Evolutionary conservation across 306 rosid species (phyloP), one percentile per base, ranked within the genome.

Genomic region (Dalbergia cochinchinensis): DNA sequence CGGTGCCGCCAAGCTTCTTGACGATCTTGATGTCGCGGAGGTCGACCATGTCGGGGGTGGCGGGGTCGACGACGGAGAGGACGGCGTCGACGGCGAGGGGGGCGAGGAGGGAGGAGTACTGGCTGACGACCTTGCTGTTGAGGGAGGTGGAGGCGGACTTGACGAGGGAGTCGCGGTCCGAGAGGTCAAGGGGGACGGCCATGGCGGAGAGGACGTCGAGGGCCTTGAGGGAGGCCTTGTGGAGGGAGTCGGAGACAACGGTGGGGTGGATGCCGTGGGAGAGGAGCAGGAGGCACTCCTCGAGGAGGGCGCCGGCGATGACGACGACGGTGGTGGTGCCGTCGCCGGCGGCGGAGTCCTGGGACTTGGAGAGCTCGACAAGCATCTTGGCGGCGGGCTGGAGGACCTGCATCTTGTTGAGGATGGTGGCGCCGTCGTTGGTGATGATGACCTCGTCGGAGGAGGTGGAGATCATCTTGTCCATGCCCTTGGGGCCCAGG

Each of bases 311-410:
- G 3, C 98, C 99, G 5, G 97, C 96, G 53, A 95, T 89, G 22
- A 95, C 96, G 33, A 95, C 99, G 16, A 95, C 99, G 12, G 99
- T 95, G 61, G 99, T 95, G 12, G 99, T 95, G 0, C 98, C 99
- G 22, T 95, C 99, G 0, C 99, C 99, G 3, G 98, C 97, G 13
- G 99, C 93, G 33, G 99, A 68, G 62, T 95, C 99, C 83, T 95
- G 99, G 0, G 99, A 89, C 50, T 95, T 93, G 9, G 99, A 95
- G 45, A 95, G 97, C 83, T 95, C 99, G 18, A 95, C 99, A 13
- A 95, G 92, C 99, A 95, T 95, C 79, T 95, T 95, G 0, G 99
- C 99, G 1, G 99, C 99, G 50, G 99, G 98, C 31, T 95, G 98
- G 69, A 95, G 93, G 60, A 95, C 97, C 78, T 95, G 93, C 99